These are phyloP conservation scores for Plasmopara halstedii DNA, from an alignment of 352 stramenopile species.

Conservation along the genomic window DNA sequence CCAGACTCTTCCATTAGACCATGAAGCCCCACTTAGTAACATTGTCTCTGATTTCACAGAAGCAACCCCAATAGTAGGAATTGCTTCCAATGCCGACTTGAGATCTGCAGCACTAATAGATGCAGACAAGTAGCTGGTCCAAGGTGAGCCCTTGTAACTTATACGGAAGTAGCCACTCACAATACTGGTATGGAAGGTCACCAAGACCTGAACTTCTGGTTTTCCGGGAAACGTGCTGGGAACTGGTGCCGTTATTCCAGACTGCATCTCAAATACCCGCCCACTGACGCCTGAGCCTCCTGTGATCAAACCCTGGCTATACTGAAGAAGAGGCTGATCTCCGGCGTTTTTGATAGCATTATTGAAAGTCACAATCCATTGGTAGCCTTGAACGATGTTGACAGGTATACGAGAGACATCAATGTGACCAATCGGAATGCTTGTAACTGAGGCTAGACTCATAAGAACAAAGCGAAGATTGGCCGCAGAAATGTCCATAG, in stretches of 20 bases:
- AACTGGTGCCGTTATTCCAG: constrained; percentile 35
- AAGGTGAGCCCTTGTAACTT: constrained; percentile 63
- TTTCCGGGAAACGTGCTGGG: constrained; percentile 41
- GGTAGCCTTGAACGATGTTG: constrained; percentile 55
- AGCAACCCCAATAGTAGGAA: constrained; percentile 61
- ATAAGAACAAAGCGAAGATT: constrained; percentile 83
- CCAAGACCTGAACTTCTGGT: constrained; percentile 65
- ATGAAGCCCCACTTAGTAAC: constrained; percentile 14
- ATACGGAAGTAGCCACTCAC: constrained; percentile 65
- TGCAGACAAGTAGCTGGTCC: constrained; percentile 59
- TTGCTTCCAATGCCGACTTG: constrained; percentile 44
- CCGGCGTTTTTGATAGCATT: constrained; percentile 28
- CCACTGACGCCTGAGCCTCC: constrained; percentile 24
- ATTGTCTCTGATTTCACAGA: constrained; percentile 27
- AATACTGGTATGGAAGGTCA: constrained; percentile 37
- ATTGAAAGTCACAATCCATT: constrained; percentile 74
- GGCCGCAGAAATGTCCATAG: constrained; percentile 65
- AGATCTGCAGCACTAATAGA: constrained; percentile 28
- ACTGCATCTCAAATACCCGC: constrained; percentile 39
- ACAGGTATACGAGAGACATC: constrained; percentile 51
- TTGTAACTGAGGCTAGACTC: constrained; percentile 54
- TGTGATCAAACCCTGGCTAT: constrained; percentile 15
- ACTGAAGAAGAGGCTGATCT: constrained; percentile 60
- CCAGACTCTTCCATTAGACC: constrained; percentile 49
- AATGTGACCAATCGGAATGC: constrained; percentile 31